Base-by-base conservation (phyloP, 805 yeast genomes). In the Wickerhamiella musiphila region DNA sequence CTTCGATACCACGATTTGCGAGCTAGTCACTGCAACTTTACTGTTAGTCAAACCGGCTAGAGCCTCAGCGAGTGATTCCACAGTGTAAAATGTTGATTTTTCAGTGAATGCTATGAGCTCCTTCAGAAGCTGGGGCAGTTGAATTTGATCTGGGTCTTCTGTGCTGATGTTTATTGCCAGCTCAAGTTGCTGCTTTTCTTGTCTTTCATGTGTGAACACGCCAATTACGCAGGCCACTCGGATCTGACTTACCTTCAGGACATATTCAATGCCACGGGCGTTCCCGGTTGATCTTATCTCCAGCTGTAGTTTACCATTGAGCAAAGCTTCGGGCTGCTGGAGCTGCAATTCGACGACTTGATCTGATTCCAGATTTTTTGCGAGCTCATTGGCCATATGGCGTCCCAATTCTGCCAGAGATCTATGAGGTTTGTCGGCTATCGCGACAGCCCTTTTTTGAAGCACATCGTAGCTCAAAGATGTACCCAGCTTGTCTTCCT, bases 381-480 rank as follows among this genome's bases (percentile, higher is more conserved):
- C n/a, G n/a, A n/a, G n/a, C n/a, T n/a, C n/a, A n/a, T n/a, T n/a
- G n/a, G n/a, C n/a, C n/a, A n/a, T n/a, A n/a, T n/a, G n/a, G n/a
- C n/a, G n/a, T n/a, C n/a, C n/a, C n/a, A n/a, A n/a, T n/a, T 48
- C 50, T 47, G 53, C 41, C 45, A 54, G 54, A 51, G 60, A 54
- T 18, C 33, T 48, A 34, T 48, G n/a, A n/a, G n/a, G n/a, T n/a
- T n/a, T n/a, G n/a, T 60, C 66, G 40, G 78, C 66, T 40, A 55
- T 66, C 4, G 61, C 58, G 24, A 66, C 51, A n/a, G 86, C 56
- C 25, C 69, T 68, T 31, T 81, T 61, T 4, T 86, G 70, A 4
- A 86, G 65, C 4, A 73, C 83, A 2, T 94, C 95, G 53, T 86
- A 86, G 53, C 86, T 86, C 40, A 86, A 66, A 4, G 94, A 77